Evolutionary conservation across 1,284 basidiomycete species (phyloP).

Genomic region (Amylostereum chailletii): DNA sequence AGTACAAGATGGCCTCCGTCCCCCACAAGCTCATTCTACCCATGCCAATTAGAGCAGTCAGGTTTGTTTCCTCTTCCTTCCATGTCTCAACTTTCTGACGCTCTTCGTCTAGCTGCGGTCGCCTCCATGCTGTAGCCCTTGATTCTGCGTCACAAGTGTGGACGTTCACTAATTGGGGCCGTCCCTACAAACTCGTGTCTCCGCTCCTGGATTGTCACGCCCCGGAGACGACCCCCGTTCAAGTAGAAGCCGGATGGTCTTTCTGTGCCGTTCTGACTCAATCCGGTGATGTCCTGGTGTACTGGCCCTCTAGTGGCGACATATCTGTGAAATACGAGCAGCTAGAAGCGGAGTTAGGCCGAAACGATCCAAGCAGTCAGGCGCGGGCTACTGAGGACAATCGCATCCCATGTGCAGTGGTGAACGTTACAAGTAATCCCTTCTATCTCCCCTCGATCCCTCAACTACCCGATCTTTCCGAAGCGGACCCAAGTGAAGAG

Average conservation of each 20-base stretch:
- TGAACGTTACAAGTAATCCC: conserved; percentile 48
- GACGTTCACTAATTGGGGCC: conserved; percentile 67
- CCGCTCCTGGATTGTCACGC: conserved; percentile 34
- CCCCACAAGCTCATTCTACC: conserved; percentile 56
- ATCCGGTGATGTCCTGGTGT: conserved; percentile 64
- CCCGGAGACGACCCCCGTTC: conserved; percentile 43
- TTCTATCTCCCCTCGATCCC: conserved; percentile 32
- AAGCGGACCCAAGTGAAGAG: conserved; percentile 17
- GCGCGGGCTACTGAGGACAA: conserved; percentile 27
- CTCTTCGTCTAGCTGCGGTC: conserved; percentile 49
- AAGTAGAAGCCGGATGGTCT: conserved; percentile 77
- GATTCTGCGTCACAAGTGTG: conserved; percentile 53
- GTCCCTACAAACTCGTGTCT: conserved; percentile 56
- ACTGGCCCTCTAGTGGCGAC: conserved; percentile 56
- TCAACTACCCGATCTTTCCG: conserved; percentile 38
- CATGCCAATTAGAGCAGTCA: conserved; percentile 46
- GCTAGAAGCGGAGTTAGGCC: conserved; percentile 39
- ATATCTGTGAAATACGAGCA: conserved; percentile 29
- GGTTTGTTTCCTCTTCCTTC: conserved; percentile 30
- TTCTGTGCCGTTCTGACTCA: conserved; percentile 65
- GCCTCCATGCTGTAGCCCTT: conserved; percentile 61
- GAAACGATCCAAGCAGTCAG: conserved; percentile 23
- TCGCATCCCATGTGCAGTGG: conserved; percentile 50
- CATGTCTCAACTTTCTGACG: not conserved
- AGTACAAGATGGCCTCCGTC: conserved; percentile 36